These are phyloP conservation scores for Pistacia integerrima DNA, from an alignment of 345 rosid species.

Conservation along the genomic window DNA sequence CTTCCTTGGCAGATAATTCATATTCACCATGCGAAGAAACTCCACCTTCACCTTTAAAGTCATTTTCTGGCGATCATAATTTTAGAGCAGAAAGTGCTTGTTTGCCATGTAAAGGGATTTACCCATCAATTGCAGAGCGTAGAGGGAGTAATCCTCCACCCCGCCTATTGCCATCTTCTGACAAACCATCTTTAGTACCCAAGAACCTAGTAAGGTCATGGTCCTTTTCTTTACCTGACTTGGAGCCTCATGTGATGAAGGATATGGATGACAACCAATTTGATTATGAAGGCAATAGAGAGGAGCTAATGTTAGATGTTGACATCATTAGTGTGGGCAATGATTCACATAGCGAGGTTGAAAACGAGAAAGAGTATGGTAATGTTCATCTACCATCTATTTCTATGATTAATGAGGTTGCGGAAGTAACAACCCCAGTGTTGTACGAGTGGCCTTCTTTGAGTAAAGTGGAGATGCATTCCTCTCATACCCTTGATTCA, in stretches of 20 bases:
- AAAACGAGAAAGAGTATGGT: constrained; percentile 19
- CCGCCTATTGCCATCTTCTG: constrained; percentile 36
- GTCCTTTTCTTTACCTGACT: constrained; percentile 51
- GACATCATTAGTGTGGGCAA: constrained; percentile 16
- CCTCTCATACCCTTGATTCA: constrained; percentile 31
- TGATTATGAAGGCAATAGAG: constrained; percentile 31
- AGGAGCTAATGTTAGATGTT: constrained; percentile 45
- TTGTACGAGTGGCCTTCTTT: constrained; percentile 44
- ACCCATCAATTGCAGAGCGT: constrained; percentile 64
- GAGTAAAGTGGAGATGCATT: constrained; percentile 31
- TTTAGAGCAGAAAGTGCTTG: constrained; percentile 28
- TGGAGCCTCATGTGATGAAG: constrained; percentile 40
- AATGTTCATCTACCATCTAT: constrained; percentile 10
- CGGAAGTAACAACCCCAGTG: constrained; percentile 17
- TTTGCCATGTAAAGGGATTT: constrained; percentile 32
- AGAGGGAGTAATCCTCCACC: constrained; percentile 72
- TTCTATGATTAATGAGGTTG: constrained; percentile 7
- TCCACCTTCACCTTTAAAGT: constrained; percentile 28
- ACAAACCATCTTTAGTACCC: constrained; percentile 34
- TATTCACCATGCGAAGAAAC: constrained; percentile 29
- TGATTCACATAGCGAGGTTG: constrained; percentile 23
- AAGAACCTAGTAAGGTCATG: constrained; percentile 43
- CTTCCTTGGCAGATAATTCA: constrained; percentile 28
- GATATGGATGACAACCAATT: constrained; percentile 26
- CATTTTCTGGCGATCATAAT: constrained; percentile 25